Conservation (phyloP, 2,329 filamentous ascomycete genomes). For the Biscogniauxia mediterranea region DNA sequence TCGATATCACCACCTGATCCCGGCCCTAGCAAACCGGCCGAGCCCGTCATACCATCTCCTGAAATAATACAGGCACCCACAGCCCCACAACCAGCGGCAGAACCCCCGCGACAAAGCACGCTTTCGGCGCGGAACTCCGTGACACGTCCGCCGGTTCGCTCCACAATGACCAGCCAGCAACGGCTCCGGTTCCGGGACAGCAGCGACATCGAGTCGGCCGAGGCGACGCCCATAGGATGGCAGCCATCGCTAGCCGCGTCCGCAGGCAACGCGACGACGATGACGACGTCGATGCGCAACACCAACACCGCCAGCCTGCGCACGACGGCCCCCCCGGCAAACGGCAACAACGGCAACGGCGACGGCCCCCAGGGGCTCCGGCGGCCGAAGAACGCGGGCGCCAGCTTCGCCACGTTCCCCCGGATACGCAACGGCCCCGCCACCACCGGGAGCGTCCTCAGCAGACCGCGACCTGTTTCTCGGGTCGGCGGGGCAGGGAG, state of each 20-base stretch:
- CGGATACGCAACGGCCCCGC: constrained; percentile 17
- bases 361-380: constrained; percentile 4
- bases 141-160: constrained; percentile 5
- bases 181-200: constrained; percentile 31
- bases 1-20: constrained; percentile 3
- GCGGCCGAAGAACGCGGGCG: constrained; percentile 24
- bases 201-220: constrained; percentile 28
- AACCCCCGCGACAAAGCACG: constrained; percentile 13
- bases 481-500: background rate
- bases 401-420: constrained; percentile 31
- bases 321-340: constrained; percentile 1
- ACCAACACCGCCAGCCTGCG: constrained; percentile 22
- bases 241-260: background rate
- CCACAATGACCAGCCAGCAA: constrained; percentile 19
- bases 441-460: constrained; percentile 17
- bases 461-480: constrained; percentile 3
- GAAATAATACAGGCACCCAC: constrained; percentile 9
- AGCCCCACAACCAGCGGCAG: constrained; percentile 1
- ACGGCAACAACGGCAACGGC: constrained; percentile 1
- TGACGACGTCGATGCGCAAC: constrained; percentile 15
- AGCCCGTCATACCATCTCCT: background rate
- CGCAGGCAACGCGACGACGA: background rate
- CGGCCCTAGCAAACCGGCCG: background rate
- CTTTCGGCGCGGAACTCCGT: constrained; percentile 10
- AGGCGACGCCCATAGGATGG: constrained; percentile 15